These are phyloP conservation scores for Lipomyces starkeyi DNA, from an alignment of 805 yeast species.

Conservation along the genomic window DNA sequence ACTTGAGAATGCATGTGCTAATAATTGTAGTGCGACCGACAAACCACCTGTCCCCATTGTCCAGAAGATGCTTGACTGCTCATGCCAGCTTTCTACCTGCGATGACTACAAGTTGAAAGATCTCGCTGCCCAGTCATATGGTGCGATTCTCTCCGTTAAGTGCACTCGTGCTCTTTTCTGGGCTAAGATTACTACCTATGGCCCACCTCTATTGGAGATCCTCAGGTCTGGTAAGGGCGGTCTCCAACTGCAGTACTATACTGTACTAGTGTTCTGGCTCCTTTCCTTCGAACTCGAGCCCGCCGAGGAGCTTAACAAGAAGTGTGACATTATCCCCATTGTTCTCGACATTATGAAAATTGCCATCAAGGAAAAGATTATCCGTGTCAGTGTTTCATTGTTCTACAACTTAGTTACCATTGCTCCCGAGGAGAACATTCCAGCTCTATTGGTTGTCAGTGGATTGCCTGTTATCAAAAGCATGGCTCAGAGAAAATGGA, in stretches of 20 bases:
- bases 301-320: slow-evolving; percentile 54
- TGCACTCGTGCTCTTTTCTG: slow-evolving; percentile 60
- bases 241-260: slow-evolving; percentile 83
- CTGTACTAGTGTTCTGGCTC: slow-evolving; percentile 81
- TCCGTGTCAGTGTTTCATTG: slow-evolving; percentile 76
- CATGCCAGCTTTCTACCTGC: slow-evolving; percentile 46
- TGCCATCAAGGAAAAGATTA: slow-evolving; percentile 90
- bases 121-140: slow-evolving; percentile 67
- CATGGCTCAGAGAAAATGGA: slow-evolving; percentile 86
- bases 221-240: slow-evolving; percentile 55
- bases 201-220: slow-evolving; percentile 58
- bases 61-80: slow-evolving; percentile 49
- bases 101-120: slow-evolving; percentile 60
- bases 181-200: slow-evolving; percentile 50
- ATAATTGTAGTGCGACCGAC: slow-evolving; percentile 38
- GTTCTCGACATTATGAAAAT: slow-evolving; percentile 65
- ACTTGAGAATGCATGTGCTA: not conserved
- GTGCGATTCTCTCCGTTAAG: slow-evolving; percentile 63
- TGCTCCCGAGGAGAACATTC: slow-evolving; percentile 56
- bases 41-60: slow-evolving; percentile 46
- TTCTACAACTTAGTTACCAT: slow-evolving; percentile 45
- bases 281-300: slow-evolving; percentile 71
- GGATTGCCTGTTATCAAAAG: slow-evolving; percentile 72
- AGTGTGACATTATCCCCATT: slow-evolving; percentile 58
- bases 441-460: slow-evolving; percentile 72